A percentile compares a stretch with the other conserved stretches of the same genome.
These are phyloP conservation scores for Colletotrichum orbiculare DNA, from an alignment of 2,329 filamentous ascomycete genomes.

Conservation along the genomic window DNA sequence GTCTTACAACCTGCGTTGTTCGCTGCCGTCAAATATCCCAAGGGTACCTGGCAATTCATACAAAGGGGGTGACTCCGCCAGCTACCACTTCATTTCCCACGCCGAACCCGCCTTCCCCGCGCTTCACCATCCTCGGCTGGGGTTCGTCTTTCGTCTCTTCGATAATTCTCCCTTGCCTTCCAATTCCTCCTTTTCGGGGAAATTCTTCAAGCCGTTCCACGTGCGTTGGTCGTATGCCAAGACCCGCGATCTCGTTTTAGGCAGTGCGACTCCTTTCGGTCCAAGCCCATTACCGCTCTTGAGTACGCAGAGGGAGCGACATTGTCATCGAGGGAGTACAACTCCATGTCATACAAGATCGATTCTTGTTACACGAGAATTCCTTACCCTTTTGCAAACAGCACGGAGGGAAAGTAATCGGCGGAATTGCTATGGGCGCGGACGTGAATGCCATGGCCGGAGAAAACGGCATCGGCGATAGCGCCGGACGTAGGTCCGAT, in stretches of 20 bases:
- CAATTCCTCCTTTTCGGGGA: background rate
- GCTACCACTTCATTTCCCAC: too few relatives aligned
- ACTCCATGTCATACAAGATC: too few relatives aligned
- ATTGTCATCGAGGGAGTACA: too few relatives aligned
- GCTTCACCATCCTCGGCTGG: background rate
- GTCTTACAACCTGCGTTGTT: too few relatives aligned
- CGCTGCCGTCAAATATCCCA: background rate
- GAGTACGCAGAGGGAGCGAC: background rate
- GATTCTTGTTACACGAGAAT: too few relatives aligned
- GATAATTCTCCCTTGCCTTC: background rate
- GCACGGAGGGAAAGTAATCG: too few relatives aligned
- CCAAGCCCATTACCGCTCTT: background rate
- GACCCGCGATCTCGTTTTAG: constrained; percentile 5
- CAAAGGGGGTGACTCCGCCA: constrained; percentile 8
- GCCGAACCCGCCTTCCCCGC: background rate
- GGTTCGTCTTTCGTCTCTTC: background rate
- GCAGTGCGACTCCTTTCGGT: constrained; percentile 7
- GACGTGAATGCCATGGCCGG: constrained; percentile 24
- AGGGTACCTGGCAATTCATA: constrained; percentile 1
- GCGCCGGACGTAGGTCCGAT: constrained; percentile 12
- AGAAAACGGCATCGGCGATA: constrained; percentile 29
- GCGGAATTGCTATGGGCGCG: constrained; percentile 16
- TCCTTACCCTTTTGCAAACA: background rate
- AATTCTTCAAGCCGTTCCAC: constrained; percentile 8
- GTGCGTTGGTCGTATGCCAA: constrained; percentile 7